Conservation (phyloP, 202 grass and related monocot species). For the Setaria viridis region DNA sequence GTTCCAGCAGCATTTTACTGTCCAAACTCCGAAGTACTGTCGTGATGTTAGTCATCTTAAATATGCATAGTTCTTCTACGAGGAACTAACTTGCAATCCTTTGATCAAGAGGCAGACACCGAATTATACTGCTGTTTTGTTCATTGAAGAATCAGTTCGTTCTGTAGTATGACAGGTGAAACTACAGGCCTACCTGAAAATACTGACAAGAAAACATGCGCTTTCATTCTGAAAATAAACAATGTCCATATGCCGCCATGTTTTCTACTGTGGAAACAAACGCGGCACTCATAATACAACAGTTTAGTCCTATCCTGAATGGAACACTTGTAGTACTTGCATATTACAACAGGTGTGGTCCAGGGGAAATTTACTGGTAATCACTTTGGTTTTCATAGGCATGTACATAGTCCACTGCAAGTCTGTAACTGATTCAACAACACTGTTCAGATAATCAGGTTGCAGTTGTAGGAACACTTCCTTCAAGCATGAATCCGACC, state of each 20-base stretch:
- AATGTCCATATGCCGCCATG: background rate
- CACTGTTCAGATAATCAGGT: conserved; percentile 1
- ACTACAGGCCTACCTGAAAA: background rate
- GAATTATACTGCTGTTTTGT: background rate
- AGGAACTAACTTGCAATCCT: background rate
- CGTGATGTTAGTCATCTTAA: background rate
- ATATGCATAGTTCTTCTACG: background rate
- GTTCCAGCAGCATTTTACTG: conserved; percentile 5
- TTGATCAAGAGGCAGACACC: background rate
- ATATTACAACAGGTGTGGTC: too few relatives aligned
- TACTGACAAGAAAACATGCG: background rate
- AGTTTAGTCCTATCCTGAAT: background rate
- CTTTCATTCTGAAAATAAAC: background rate
- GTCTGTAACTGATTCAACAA: too few relatives aligned
- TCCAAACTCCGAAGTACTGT: background rate
- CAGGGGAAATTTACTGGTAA: too few relatives aligned
- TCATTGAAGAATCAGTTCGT: background rate
- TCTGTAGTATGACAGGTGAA: conserved; percentile 12
- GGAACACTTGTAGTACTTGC: too few relatives aligned
- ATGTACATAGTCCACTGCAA: too few relatives aligned
- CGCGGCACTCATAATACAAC: background rate
- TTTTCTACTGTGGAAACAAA: background rate
- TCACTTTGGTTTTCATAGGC: too few relatives aligned
- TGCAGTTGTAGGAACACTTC: background rate
- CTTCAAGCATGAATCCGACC: conserved; percentile 44